Base-by-base conservation (phyloP, 1,139 yeast genomes). In the Barnettozyma hawaiiensis region DNA sequence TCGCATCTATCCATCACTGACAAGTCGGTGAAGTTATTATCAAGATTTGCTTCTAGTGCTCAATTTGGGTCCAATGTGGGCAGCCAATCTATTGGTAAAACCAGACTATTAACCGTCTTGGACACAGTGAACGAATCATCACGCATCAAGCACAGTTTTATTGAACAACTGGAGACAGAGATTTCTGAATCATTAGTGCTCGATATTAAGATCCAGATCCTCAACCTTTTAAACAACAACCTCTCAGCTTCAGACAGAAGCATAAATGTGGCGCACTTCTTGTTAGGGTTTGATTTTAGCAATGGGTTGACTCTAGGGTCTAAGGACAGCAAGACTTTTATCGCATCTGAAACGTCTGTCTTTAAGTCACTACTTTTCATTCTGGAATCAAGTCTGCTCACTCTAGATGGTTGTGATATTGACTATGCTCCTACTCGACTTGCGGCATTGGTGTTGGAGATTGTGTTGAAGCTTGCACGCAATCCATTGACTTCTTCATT, bases 131-230 rank as follows among this genome's bases (percentile, higher is more conserved):
- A 84, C 53, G 96, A 89, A 53, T 65, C 69, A 4, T 57, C 65
- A 8, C 74, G 89, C 48, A 84, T 92, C 36, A 78, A 84, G 49
- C 77, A 75, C 53, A 80, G 89, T 0, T 79, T 89, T 47, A 79
- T 86, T 38, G 76, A 76, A 40, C 95, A 86, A 55, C 64, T 90
- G 35, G 83, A 77, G 37, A 54, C 76, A 10, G 66, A 67, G 42
- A 67, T 64, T 38, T 64, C 54, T 27, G 63, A 50, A 16, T 43
- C 50, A 23, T 49, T 61, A 12, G 63, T 65, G 4, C 61, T 82
- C 21, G 65, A 63, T 12, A 55, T 79, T n/a, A 86, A 85, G 52
- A 59, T 75, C 26, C 70, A 73, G 20, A 63, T 87, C 8, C 62
- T 90, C 42, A 68, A 76, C 32, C 84, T 85, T 53, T 57, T 90